Base-by-base conservation (phyloP, 2,329 filamentous ascomycete genomes). In the Fusarium sp. region DNA sequence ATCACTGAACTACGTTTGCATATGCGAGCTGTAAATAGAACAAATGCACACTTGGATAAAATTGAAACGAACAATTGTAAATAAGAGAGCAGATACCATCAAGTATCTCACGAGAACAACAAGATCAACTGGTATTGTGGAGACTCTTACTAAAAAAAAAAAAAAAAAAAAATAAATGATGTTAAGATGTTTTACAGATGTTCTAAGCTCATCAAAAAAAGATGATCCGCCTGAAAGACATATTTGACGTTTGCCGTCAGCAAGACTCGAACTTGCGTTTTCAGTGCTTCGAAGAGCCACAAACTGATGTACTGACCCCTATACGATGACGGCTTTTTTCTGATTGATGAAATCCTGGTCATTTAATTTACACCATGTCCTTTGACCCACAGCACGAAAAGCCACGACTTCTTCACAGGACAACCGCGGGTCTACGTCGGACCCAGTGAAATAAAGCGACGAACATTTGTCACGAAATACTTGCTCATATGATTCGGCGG, bases 211-310 rank as follows among this genome's bases (percentile, higher is more conserved):
- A n/a, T n/a, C n/a, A 50, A 50, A 50, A 50, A 50, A 1, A 50
- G 32, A 50, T n/a, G 5, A 34, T 25, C 34, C 18, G 34, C 34
- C 18, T 37, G 34, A 37, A 37, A 37, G 5, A 10, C 32, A 37
- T n/a, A 21, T 11, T 12, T 25, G 47, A 13, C 34, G 21, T 25
- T 50, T 63, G 60, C 60, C 60, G 60, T 63, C 60, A 63, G 60
- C 60, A 63, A 63, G 60, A 63, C 60, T 63, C 58, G 60, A 63
- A 63, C 60, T 63, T 63, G 60, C 60, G 60, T 63, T 63, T 63
- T 63, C 60, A 63, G 60, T 63, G 60, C 34, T 63, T 63, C 30
- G 6, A 43, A 63, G 8, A 63, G 49, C 60, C 58, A 63, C 60
- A 63, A 63, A 63, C 60, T 63, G 60, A 63, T 63, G 58, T 63